Base-by-base conservation (phyloP, 495 filamentous ascomycete genomes). In the Glutinoglossum americanum region DNA sequence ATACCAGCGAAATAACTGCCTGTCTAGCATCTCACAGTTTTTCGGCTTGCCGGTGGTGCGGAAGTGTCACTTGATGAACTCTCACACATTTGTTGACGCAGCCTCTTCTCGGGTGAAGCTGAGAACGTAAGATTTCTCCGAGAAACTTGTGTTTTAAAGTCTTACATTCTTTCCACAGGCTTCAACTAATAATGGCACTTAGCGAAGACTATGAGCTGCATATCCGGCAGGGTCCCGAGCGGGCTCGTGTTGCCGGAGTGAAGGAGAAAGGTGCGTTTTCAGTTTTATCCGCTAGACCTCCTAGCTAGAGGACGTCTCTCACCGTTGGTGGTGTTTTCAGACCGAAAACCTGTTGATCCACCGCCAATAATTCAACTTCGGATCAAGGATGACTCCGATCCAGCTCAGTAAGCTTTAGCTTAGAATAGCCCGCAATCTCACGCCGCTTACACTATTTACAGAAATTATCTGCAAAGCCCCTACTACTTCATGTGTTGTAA, bases 281-380 rank as follows among this genome's bases (percentile, higher is more conserved):
- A 17, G 8, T 48, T 41, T 37, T 26, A 55, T 19, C 54, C 41
- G 7, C 30, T 45, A 13, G 8, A 35, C 9, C 21, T 21, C 25
- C 10, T 39, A 37, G 1, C 21, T 23, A 41, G 41, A 13, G 19
- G 21, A 15, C 25, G 8, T 26, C 41, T 21, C n/a, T 41, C 33
- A 58, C 26, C 30, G 44, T n/a, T 45, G 3, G 32, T 26, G 37
- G 44, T 17, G 11, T 30, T 35, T 54, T 28, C 71, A 94, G 92
- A 88, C 62, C 83, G 92, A 62, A 95, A 94, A 69, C 88, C 92
- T 2, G 81, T 98, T 65, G 92, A 98, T 66, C 92, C 92, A 51
- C 92, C 90, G 26, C 92, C 92, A 55, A 87, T 96, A 65, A 76
- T 96, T 30, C 86, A 95, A 70, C 73, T 97, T 41, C 76, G 77